Conservation (phyloP, 208 protist species). For the Trypanosoma theileri region DNA sequence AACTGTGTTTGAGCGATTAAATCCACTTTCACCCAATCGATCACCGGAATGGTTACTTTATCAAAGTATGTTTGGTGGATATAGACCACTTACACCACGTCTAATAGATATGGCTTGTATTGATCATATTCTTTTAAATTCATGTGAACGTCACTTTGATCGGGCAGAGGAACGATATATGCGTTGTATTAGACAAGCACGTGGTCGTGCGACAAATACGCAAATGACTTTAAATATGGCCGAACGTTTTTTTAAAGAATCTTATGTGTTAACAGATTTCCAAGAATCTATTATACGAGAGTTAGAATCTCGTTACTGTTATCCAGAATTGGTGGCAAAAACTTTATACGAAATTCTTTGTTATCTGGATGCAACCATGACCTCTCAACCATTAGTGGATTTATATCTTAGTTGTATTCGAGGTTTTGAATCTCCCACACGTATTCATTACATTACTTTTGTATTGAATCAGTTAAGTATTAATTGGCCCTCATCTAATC, state of each 20-base stretch:
- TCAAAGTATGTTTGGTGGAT: constrained; percentile 71
- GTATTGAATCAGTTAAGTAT: constrained; percentile 83
- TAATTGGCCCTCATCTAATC: constrained; percentile 82
- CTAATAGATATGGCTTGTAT: constrained; percentile 83
- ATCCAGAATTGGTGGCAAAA: constrained; percentile 87
- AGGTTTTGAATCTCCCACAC: constrained; percentile 77
- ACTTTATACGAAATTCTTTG: constrained; percentile 88
- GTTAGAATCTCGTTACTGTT: constrained; percentile 82
- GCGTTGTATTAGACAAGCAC: constrained; percentile 56
- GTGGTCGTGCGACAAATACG: constrained; percentile 57
- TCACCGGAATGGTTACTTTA: constrained; percentile 86
- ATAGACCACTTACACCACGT: constrained; percentile 72
- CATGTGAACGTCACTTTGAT: constrained; percentile 76
- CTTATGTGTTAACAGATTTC: constrained; percentile 81
- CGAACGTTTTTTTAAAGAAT: constrained; percentile 80
- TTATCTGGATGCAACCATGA: constrained; percentile 72
- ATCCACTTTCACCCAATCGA: constrained; percentile 84
- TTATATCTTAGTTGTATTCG: constrained; percentile 81
- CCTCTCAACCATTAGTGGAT: constrained; percentile 51
- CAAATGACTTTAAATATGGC: constrained; percentile 70
- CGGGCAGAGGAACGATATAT: constrained; percentile 78
- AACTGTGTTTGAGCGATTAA: constrained; percentile 70
- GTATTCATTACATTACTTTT: constrained; percentile 82
- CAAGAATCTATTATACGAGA: constrained; percentile 85
- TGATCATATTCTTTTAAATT: constrained; percentile 77